Evolutionary conservation across 192 early-diverging fungal species (phyloP), one percentile per base, ranked within the genome.

Genomic region (Umbelopsis sp.): DNA sequence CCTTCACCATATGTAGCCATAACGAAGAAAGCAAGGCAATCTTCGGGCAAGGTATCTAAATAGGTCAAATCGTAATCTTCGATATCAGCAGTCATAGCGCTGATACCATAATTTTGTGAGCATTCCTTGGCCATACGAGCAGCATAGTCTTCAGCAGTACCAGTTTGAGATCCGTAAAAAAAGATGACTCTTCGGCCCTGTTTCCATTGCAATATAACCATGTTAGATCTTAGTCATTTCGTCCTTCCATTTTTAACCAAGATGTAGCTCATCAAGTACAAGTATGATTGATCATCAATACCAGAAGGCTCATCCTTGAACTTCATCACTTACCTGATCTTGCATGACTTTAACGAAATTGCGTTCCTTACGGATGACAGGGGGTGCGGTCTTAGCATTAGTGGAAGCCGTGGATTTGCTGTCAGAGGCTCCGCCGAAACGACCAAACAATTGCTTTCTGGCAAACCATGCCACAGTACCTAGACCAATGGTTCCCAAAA

Each of bases 91-190:
- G 93, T 89, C 82, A 96, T 87, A 20, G 90, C 85, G 36, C 82
- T 87, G 36, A 99, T 80, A 53, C 87, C 84, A 68, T 90, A 92
- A 34, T 85, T 85, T 59, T 91, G 86, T 11, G 86, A 84, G 41
- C 88, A 89, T 71, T 97, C 96, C 70, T 96, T 96, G 72, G 90
- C 92, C 65, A 97, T 75, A 49, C 96, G 94, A 31, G 86, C 85
- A 53, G 98, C 96, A 83, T 97, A 95, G 75, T 99, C 98, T 82
- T 99, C 98, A 51, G 96, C 97, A 9, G 98, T 99, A 68, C 98
- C 98, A 9, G 98, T 99, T 84, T 99, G 98, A 24, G 96, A 97
- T 53, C 98, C 98, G 74, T 95, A 99, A 75, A 99, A 95, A 38
- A 96, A 81, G 41, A 96, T 88, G 34, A 95, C 87, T 66, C 91